phyloP scores from a whole-genome alignment of 2,329 filamentous ascomycete species.

The Aspergillus fumigatus region DNA sequence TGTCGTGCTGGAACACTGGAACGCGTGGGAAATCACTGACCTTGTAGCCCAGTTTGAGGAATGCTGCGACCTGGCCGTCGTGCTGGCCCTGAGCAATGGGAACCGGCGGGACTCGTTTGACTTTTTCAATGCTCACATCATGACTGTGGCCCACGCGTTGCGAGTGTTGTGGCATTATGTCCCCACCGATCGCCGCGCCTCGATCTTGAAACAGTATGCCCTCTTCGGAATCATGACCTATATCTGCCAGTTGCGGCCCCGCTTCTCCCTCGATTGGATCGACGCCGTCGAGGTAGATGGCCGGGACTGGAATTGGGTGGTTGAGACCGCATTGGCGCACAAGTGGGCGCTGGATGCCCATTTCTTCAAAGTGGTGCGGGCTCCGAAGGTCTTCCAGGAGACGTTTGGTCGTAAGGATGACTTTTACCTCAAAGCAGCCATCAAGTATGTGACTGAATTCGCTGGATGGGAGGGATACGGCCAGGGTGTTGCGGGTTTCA shows the following conservation, averaged over 20 bases:
- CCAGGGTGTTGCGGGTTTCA: conserved; percentile 2
- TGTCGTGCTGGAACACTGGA: conserved; percentile 2
- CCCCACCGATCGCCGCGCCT: not conserved
- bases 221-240: conserved; percentile 3
- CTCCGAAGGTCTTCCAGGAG: conserved; percentile 15
- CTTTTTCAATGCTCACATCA: conserved; percentile 2
- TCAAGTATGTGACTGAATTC: conserved; percentile 42
- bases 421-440: conserved; percentile 41
- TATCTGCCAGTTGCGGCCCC: conserved; percentile 1
- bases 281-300: not conserved
- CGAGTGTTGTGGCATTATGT: conserved; percentile 1
- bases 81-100: not conserved
- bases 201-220: conserved; percentile 1
- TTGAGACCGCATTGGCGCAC: not conserved
- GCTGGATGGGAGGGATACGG: conserved; percentile 4
- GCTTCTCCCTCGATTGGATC: not conserved
- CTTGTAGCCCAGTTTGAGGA: not conserved
- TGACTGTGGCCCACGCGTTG: conserved; percentile 1
- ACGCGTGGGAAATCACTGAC: conserved; percentile 2
- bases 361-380: conserved; percentile 4
- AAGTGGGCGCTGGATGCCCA: conserved; percentile 1
- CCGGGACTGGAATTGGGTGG: not conserved
- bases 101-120: not conserved
- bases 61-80: not conserved
- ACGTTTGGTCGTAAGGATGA: conserved; percentile 34